Percentiles rank a stretch among this genome's conserved stretches.
phyloP scores from a whole-genome alignment of 257 asterid genomes.

The Gynochthodes officinalis region DNA sequence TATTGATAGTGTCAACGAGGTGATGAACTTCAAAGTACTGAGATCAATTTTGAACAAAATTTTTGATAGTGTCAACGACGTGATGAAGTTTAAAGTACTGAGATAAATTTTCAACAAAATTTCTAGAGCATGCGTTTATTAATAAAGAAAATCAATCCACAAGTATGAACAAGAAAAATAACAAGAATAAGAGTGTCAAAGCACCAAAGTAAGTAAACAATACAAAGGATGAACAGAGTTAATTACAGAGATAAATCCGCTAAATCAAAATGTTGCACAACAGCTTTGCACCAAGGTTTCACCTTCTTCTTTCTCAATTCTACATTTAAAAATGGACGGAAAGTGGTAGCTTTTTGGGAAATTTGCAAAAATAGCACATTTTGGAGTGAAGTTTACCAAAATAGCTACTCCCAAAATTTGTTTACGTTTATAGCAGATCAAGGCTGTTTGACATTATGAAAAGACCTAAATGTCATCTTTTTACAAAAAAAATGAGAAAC shows the following conservation, averaged over 20 bases:
- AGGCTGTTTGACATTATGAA: no score
- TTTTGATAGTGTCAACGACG: no score
- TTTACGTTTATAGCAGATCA: no score
- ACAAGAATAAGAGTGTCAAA: background rate
- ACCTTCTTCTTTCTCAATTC: conserved; percentile 66
- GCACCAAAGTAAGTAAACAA: no score
- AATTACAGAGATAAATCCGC: conserved; percentile 47
- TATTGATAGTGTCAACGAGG: background rate
- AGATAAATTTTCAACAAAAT: background rate
- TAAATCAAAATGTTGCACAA: conserved; percentile 67
- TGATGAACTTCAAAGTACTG: no score
- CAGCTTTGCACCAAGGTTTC: conserved; percentile 92
- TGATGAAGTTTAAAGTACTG: no score
- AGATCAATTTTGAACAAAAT: no score
- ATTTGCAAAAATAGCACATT: no score
- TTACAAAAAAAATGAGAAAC: no score
- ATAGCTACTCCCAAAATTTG: no score
- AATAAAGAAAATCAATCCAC: background rate
- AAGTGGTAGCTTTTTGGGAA: conserved; percentile 42
- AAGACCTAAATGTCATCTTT: no score
- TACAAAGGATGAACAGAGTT: background rate
- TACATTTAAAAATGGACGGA: conserved; percentile 47
- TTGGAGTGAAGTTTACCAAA: no score
- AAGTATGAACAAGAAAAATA: background rate
- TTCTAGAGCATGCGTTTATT: background rate